These are phyloP conservation scores for Colletotrichum navitas DNA, from an alignment of 2,329 filamentous ascomycete genomes.

Conservation along the genomic window DNA sequence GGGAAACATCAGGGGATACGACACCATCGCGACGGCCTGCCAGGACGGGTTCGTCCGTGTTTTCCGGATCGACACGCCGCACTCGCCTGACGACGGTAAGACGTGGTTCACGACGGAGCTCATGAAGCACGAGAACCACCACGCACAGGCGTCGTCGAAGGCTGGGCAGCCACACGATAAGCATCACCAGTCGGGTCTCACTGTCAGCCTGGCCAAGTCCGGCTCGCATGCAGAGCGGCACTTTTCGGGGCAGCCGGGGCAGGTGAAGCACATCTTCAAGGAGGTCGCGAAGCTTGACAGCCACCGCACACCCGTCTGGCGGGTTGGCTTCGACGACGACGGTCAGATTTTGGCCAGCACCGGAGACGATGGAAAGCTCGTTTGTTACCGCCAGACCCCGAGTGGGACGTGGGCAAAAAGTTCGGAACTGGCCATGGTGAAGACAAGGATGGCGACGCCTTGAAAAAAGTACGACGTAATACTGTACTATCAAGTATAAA, in stretches of 20 bases:
- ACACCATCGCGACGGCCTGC: slow-evolving; percentile 90
- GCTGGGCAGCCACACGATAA: slow-evolving; percentile 45
- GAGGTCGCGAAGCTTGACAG: slow-evolving; percentile 76
- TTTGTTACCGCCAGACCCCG: slow-evolving; percentile 72
- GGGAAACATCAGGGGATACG: slow-evolving; percentile 89
- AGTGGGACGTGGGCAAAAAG: slow-evolving; percentile 71
- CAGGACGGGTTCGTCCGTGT: slow-evolving; percentile 92
- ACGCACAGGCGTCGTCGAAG: slow-evolving; percentile 30
- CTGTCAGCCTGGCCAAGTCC: slow-evolving; percentile 66
- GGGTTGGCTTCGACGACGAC: slow-evolving; percentile 77
- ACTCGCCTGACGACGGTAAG: slow-evolving; percentile 60
- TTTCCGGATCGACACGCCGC: slow-evolving; percentile 80
- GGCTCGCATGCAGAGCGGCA: slow-evolving; percentile 61
- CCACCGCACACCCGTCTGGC: slow-evolving; percentile 80
- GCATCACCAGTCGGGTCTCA: slow-evolving; percentile 62
- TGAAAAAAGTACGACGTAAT: slow-evolving; percentile 41
- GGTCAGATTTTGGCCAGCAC: slow-evolving; percentile 81
- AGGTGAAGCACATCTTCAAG: slow-evolving; percentile 72
- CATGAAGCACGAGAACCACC: slow-evolving; percentile 50
- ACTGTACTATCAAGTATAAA: not conserved
- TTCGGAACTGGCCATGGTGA: slow-evolving; percentile 70
- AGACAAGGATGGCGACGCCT: slow-evolving; percentile 64
- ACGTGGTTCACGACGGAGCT: slow-evolving; percentile 64
- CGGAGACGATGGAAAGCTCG: slow-evolving; percentile 78
- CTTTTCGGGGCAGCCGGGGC: slow-evolving; percentile 71